Conservation (phyloP, 225 moss, liverwort and hornwort genomes). For the Straminergon stramineum region DNA sequence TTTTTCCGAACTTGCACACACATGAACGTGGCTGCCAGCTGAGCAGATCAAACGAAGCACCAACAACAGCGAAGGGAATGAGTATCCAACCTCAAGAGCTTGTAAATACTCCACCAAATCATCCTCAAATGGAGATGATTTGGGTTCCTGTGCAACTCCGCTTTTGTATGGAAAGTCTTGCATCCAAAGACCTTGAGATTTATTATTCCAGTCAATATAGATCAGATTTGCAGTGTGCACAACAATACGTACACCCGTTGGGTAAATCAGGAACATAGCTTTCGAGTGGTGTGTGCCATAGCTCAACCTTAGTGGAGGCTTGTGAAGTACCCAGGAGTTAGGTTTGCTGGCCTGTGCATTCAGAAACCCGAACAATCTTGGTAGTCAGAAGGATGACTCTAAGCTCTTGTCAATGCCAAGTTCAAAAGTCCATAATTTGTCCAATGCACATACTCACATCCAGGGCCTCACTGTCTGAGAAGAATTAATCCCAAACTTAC, state of each 20-base stretch:
- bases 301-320: slow-evolving; percentile 76
- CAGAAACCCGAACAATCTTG: not conserved
- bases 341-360: slow-evolving; percentile 62
- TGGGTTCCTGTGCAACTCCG: slow-evolving; percentile 5
- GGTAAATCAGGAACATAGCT: slow-evolving; percentile 89
- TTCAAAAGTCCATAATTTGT: not conserved
- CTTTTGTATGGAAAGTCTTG: slow-evolving; percentile 91
- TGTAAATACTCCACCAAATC: slow-evolving; percentile 88
- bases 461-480: not conserved
- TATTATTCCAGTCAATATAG: slow-evolving; percentile 88
- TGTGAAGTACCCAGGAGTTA: slow-evolving; percentile 61
- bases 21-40: not conserved
- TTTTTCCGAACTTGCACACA: not conserved
- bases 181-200: slow-evolving; percentile 99
- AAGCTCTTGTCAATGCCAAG: not conserved
- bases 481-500: not conserved
- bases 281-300: slow-evolving; percentile 99
- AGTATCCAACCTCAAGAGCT: slow-evolving; percentile 55
- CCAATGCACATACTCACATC: not conserved
- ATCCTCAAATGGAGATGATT: slow-evolving; percentile 68
- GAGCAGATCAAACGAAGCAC: not conserved
- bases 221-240: slow-evolving; percentile 97
- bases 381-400: not conserved
- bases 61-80: not conserved
- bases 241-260: slow-evolving; percentile 72